Evolutionary conservation across 2,329 filamentous ascomycete genomes (phyloP).

Genomic region (Zymoseptoria pseudotritici): DNA sequence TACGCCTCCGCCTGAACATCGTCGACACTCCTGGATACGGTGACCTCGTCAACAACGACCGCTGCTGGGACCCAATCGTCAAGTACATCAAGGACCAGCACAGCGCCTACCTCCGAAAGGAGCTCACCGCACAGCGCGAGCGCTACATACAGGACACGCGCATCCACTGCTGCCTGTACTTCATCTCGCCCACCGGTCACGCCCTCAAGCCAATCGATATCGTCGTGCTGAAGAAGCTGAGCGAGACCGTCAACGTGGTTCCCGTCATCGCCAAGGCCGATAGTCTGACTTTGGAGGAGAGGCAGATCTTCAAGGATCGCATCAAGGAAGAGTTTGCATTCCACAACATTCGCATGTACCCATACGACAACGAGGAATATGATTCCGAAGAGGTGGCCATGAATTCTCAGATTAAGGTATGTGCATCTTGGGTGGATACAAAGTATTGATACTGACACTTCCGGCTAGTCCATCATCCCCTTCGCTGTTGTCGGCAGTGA

Average conservation of each 20-base stretch:
- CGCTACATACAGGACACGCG: constrained; percentile 98
- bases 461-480: constrained; percentile 71
- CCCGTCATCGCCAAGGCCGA: constrained; percentile 98
- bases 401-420: constrained; percentile 94
- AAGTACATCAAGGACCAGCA: constrained; percentile 99
- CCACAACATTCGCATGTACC: constrained; percentile 99
- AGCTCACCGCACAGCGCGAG: constrained; percentile 97
- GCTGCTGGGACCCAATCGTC: constrained; percentile 99
- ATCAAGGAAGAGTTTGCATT: constrained; percentile 99
- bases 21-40: constrained; percentile 98
- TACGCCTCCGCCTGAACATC: constrained; percentile 94
- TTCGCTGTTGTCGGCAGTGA: constrained; percentile 98
- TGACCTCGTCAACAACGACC: constrained; percentile 98
- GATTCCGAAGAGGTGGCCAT: constrained; percentile 91
- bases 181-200: constrained; percentile 97
- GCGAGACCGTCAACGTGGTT: constrained; percentile 97
- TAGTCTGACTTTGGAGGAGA: constrained; percentile 90
- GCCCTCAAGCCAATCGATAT: constrained; percentile 99
- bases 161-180: constrained; percentile 99
- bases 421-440: neutral
- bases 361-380: constrained; percentile 98
- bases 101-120: constrained; percentile 97
- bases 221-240: constrained; percentile 98
- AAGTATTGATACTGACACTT: constrained; percentile 19
- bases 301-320: constrained; percentile 87